Percentiles rank a stretch among this genome's conserved stretches.
Conservation (phyloP, 768 basidiomycete species). For the Wakefieldia striispora region DNA sequence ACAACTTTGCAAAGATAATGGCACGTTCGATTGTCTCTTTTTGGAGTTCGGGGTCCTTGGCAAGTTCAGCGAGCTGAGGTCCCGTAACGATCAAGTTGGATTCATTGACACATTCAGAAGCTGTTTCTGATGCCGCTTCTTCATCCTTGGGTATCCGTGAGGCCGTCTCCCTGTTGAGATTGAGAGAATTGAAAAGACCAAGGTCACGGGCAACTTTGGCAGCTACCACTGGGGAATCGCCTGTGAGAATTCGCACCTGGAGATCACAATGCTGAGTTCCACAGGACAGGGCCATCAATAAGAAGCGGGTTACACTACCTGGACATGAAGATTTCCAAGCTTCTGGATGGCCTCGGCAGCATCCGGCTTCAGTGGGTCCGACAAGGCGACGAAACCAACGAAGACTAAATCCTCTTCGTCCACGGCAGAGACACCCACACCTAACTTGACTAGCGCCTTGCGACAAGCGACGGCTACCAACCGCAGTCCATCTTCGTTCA, state of each 20-base stretch:
- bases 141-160: slow-evolving; percentile 23
- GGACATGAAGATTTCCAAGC: slow-evolving; percentile 28
- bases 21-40: slow-evolving; percentile 31
- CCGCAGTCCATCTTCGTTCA: slow-evolving; percentile 33
- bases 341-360: slow-evolving; percentile 30
- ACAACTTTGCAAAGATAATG: slow-evolving; percentile 32
- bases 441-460: slow-evolving; percentile 14
- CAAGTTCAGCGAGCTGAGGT: slow-evolving; percentile 27
- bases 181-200: slow-evolving; percentile 28
- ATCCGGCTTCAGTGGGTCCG: slow-evolving; percentile 32
- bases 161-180: slow-evolving; percentile 7
- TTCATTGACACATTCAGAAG: slow-evolving; percentile 15
- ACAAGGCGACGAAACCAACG: slow-evolving; percentile 29
- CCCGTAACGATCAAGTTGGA: slow-evolving; percentile 28
- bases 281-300: neutral
- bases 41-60: slow-evolving; percentile 25
- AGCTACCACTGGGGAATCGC: slow-evolving; percentile 34
- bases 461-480: slow-evolving; percentile 31
- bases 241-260: slow-evolving; percentile 37
- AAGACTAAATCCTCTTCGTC: slow-evolving; percentile 32
- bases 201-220: slow-evolving; percentile 39
- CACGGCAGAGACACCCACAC: slow-evolving; percentile 13
- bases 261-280: slow-evolving; percentile 3
- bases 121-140: slow-evolving; percentile 16
- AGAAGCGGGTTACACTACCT: slow-evolving; percentile 18